A percentile compares a stretch with the other conserved stretches of the same genome.
phyloP scores from a whole-genome alignment of 208 protist species.

The Leishmania aethiopica region DNA sequence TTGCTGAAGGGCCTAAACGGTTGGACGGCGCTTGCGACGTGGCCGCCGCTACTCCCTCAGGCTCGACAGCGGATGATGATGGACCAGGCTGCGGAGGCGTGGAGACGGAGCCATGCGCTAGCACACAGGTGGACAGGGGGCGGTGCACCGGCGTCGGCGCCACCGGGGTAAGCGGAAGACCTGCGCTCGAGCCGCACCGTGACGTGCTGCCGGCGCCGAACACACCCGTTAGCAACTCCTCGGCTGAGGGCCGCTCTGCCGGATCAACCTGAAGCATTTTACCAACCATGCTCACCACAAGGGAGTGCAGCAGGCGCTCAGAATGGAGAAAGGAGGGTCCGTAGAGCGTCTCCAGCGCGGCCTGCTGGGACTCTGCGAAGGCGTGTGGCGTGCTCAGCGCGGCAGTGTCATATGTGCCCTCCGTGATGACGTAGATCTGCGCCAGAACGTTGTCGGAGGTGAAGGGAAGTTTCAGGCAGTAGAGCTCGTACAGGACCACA shows the following conservation, averaged over 20 bases:
- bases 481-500: conserved; percentile 88
- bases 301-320: conserved; percentile 56
- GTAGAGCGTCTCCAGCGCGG: conserved; percentile 42
- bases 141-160: conserved; percentile 18
- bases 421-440: conserved; percentile 86
- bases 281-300: conserved; percentile 69
- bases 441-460: conserved; percentile 78
- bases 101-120: conserved; percentile 1
- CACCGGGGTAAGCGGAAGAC: background rate
- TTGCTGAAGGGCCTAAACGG: conserved; percentile 11
- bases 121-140: conserved; percentile 1
- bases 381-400: conserved; percentile 46
- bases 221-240: conserved; percentile 50
- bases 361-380: conserved; percentile 43
- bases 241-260: conserved; percentile 53
- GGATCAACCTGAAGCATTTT: conserved; percentile 67
- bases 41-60: background rate
- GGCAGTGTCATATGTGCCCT: conserved; percentile 71
- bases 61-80: background rate
- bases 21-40: background rate
- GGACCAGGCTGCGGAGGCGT: background rate
- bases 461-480: conserved; percentile 83
- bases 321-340: conserved; percentile 49
- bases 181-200: conserved; percentile 21
- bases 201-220: conserved; percentile 39